Evolutionary conservation across 2,329 filamentous ascomycete genomes (phyloP), one percentile per base, ranked within the genome.

Genomic region (Xylariaceae sp.): DNA sequence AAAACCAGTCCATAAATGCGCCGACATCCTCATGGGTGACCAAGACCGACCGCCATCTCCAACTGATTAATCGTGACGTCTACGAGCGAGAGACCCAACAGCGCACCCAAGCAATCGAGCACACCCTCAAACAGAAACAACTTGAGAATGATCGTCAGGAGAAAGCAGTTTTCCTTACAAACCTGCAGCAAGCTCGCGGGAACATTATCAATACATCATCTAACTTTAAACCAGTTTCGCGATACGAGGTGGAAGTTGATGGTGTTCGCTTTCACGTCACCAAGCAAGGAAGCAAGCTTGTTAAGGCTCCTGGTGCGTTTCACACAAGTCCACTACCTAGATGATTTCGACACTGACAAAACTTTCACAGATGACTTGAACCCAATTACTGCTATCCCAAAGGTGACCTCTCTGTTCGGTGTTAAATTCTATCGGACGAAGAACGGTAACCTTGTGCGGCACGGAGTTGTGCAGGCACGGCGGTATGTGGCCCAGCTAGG

Each of bases 341-440:
- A n/a, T 32, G 2, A 32, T 43, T 11, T 9, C 27, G 50, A 63
- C 61, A 64, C 57, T 59, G 66, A 47, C 44, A n/a, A 27, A 11
- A 31, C 26, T 56, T 8, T 66, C 19, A 32, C 26, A 84, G 79
- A 77, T 70, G 82, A 86, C 62, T 72, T 76, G 46, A 82, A 84
- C 65, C 75, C 80, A 39, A 78, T 81, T 51, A 83, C 80, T 51
- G 76, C 79, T 47, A 95, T 90, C 2, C 91, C 91, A 0, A 94
- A 91, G 71, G 81, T 79, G 60, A 80, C 86, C 41, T 74, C 76
- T 4, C 76, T 95, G 57, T 88, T 87, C 50, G 89, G 89, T 42
- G 88, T 95, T 64, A 84, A 81, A 60, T 96, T 95, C 68, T 80
- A 89, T 65, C 83, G 91, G 62, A 95, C 89, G 71, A 95, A 92